These are phyloP conservation scores for Stagonosporopsis chrysanthemi DNA, from an alignment of 2,329 filamentous ascomycete species.

Conservation along the genomic window DNA sequence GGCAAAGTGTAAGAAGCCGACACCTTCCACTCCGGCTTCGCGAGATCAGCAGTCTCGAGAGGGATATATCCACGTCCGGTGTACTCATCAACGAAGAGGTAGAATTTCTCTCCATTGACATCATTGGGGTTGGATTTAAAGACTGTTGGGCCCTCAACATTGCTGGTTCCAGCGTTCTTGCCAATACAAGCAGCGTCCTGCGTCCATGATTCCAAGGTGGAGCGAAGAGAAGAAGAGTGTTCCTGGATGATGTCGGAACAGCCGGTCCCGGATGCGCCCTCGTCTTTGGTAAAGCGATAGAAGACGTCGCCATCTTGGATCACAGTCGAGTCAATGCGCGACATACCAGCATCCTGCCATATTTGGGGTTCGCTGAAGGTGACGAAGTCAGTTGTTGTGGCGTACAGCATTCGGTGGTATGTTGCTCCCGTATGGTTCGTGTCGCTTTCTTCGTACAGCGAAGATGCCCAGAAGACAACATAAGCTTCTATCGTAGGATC, in stretches of 20 bases:
- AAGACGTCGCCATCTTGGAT: slow-evolving; percentile 53
- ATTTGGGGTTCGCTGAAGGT: slow-evolving; percentile 58
- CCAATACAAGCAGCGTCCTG: slow-evolving; percentile 60
- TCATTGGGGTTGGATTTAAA: slow-evolving; percentile 62
- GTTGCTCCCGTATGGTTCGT: slow-evolving; percentile 52
- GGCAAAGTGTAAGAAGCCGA: slow-evolving; percentile 58
- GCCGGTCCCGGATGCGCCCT: slow-evolving; percentile 58
- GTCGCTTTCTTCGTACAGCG: slow-evolving; percentile 55
- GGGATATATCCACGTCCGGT: slow-evolving; percentile 61
- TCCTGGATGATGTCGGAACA: slow-evolving; percentile 65
- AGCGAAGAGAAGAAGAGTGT: slow-evolving; percentile 54
- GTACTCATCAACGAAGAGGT: slow-evolving; percentile 65
- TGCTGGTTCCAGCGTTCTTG: slow-evolving; percentile 56
- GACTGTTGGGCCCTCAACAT: slow-evolving; percentile 61
- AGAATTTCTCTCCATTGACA: slow-evolving; percentile 61
- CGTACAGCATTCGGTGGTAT: slow-evolving; percentile 63
- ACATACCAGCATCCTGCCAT: slow-evolving; percentile 61
- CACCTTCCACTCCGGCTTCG: slow-evolving; percentile 59
- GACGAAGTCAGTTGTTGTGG: slow-evolving; percentile 59
- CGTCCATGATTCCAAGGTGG: slow-evolving; percentile 55
- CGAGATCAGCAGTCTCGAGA: slow-evolving; percentile 59
- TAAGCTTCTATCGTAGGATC: slow-evolving; percentile 55
- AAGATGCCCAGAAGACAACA: slow-evolving; percentile 57
- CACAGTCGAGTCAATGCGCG: slow-evolving; percentile 63
- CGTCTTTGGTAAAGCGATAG: slow-evolving; percentile 65